Conservation (phyloP, 768 basidiomycete species). For the Phaffia australis region DNA sequence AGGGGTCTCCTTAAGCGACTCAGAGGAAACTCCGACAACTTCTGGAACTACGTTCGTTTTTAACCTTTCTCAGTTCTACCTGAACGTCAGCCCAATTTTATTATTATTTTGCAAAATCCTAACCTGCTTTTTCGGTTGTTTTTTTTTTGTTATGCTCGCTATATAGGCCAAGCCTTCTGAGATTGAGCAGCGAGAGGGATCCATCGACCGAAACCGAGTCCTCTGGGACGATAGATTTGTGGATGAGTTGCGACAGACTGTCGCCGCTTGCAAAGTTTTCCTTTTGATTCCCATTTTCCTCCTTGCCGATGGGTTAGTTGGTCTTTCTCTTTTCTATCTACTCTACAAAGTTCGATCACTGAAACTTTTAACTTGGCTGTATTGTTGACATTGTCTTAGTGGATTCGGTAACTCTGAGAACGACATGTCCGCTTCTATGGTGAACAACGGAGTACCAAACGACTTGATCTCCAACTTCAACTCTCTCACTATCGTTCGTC, state of each 20-base stretch:
- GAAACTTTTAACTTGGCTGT: neutral
- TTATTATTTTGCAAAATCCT: too few species aligned
- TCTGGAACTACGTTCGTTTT: slow-evolving; percentile 31
- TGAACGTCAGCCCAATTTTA: too few species aligned
- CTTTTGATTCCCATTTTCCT: slow-evolving; percentile 35
- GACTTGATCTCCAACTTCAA: slow-evolving; percentile 36
- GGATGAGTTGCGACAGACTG: slow-evolving; percentile 33
- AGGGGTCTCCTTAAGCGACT: slow-evolving; percentile 29
- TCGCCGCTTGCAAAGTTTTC: slow-evolving; percentile 35
- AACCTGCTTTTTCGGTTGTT: neutral
- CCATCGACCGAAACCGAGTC: slow-evolving; percentile 26
- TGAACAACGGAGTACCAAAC: slow-evolving; percentile 34
- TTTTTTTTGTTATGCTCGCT: neutral
- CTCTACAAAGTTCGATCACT: neutral
- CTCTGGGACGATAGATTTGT: slow-evolving; percentile 38
- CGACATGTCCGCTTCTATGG: slow-evolving; percentile 34
- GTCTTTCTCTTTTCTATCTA: slow-evolving; percentile 6
- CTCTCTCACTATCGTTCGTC: slow-evolving; percentile 25
- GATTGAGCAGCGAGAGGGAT: slow-evolving; percentile 28
- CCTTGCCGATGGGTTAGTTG: slow-evolving; percentile 30
- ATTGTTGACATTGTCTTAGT: neutral
- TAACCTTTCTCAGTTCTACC: too few species aligned
- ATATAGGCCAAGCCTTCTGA: slow-evolving; percentile 33
- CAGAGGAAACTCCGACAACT: slow-evolving; percentile 30
- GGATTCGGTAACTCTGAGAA: slow-evolving; percentile 35